These are phyloP conservation scores for Coniosporium apollinis DNA, from an alignment of 495 filamentous ascomycete species.

Conservation along the genomic window DNA sequence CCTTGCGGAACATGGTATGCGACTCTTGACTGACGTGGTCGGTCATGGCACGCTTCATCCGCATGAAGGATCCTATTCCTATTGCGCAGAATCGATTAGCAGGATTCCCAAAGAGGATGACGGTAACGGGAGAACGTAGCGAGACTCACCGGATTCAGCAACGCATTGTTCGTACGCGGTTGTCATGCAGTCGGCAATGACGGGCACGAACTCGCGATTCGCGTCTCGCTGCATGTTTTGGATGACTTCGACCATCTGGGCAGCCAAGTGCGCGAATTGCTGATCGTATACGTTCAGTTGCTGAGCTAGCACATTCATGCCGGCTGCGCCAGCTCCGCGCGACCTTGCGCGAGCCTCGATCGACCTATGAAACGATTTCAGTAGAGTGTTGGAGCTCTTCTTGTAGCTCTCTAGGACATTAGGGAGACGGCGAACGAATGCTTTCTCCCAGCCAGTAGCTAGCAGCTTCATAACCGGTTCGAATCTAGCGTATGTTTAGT, in stretches of 20 bases:
- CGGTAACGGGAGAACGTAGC: neutral
- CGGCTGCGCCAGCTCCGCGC: slow-evolving; percentile 20
- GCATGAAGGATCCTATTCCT: slow-evolving; percentile 32
- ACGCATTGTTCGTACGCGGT: slow-evolving; percentile 32
- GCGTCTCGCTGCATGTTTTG: slow-evolving; percentile 34
- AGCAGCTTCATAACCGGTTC: slow-evolving; percentile 38
- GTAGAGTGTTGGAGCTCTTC: slow-evolving; percentile 7
- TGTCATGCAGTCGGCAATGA: slow-evolving; percentile 31
- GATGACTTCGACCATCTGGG: slow-evolving; percentile 19
- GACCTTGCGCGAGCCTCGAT: slow-evolving; percentile 24
- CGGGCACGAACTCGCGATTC: slow-evolving; percentile 38
- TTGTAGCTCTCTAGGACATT: slow-evolving; percentile 18
- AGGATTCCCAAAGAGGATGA: neutral
- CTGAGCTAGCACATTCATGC: slow-evolving; percentile 25
- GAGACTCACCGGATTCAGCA: slow-evolving; percentile 26
- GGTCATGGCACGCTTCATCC: slow-evolving; percentile 40
- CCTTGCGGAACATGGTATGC: slow-evolving; percentile 33
- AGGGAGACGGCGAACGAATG: slow-evolving; percentile 33
- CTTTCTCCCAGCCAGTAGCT: slow-evolving; percentile 37
- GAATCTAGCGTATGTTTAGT: slow-evolving; percentile 9
- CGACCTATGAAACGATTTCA: slow-evolving; percentile 28
- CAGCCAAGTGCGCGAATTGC: slow-evolving; percentile 21
- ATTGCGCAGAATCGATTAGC: neutral
- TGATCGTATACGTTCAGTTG: slow-evolving; percentile 31
- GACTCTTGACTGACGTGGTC: slow-evolving; percentile 29